Evolutionary conservation across 257 asterid genomes (phyloP).

Genomic region (Nicotiana undulata): DNA sequence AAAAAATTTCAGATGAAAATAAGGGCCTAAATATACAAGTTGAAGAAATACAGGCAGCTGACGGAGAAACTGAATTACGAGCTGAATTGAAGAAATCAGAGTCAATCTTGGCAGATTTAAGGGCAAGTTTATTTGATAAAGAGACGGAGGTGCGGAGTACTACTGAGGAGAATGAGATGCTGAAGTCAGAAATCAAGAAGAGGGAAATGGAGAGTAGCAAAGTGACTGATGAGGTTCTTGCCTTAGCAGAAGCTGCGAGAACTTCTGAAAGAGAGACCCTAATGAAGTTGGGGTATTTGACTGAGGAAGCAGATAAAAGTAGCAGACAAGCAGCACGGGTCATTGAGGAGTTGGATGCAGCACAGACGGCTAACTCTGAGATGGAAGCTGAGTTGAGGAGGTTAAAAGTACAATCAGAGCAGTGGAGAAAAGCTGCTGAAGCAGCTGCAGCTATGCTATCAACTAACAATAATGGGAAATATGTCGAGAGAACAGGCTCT

Average conservation of each 20-base stretch:
- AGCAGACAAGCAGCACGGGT: slow-evolving; percentile 37
- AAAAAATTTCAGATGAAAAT: slow-evolving; percentile 16
- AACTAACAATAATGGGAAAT: slow-evolving; percentile 44
- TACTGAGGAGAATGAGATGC: slow-evolving; percentile 44
- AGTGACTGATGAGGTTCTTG: slow-evolving; percentile 38
- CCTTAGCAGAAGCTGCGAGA: slow-evolving; percentile 36
- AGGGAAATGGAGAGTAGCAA: slow-evolving; percentile 31
- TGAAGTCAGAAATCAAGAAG: slow-evolving; percentile 49
- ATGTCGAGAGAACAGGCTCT: slow-evolving; percentile 46
- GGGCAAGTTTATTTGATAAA: slow-evolving; percentile 32
- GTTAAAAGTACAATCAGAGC: slow-evolving; percentile 79
- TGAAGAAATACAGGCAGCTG: slow-evolving; percentile 14
- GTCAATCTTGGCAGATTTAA: slow-evolving; percentile 33
- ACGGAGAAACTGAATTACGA: slow-evolving; percentile 14
- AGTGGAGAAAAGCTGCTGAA: slow-evolving; percentile 97
- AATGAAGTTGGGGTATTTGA: slow-evolving; percentile 46
- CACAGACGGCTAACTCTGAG: slow-evolving; percentile 55
- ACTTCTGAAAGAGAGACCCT: slow-evolving; percentile 60
- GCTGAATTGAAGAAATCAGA: slow-evolving; percentile 29
- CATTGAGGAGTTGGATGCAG: slow-evolving; percentile 59
- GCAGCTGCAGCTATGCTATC: slow-evolving; percentile 85
- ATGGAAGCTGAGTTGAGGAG: slow-evolving; percentile 74
- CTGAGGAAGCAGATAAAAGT: slow-evolving; percentile 65
- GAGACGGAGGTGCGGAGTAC: slow-evolving; percentile 39
- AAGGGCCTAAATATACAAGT: slow-evolving; percentile 11